Evolutionary conservation across 2,329 filamentous ascomycete genomes (phyloP).

Genomic region (Septoria petroselini): DNA sequence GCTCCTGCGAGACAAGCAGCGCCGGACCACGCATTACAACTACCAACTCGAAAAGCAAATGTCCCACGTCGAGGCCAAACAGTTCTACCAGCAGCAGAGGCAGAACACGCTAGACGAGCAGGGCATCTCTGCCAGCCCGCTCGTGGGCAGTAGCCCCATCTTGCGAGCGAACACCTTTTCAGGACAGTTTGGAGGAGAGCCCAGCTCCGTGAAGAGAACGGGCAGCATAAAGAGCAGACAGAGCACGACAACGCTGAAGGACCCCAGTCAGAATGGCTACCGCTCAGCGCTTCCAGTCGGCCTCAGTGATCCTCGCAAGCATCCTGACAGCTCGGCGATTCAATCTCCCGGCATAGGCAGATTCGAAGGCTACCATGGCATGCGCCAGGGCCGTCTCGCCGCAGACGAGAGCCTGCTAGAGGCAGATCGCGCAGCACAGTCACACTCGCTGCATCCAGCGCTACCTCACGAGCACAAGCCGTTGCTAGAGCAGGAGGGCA

Average conservation of each 20-base stretch:
- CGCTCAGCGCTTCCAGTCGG: conserved; percentile 38
- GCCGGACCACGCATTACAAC: conserved; percentile 85
- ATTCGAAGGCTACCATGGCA: conserved; percentile 29
- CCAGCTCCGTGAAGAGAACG: conserved; percentile 39
- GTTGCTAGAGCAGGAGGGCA: conserved; percentile 53
- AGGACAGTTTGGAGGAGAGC: conserved; percentile 40
- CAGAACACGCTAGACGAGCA: conserved; percentile 52
- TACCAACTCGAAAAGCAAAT: conserved; percentile 90
- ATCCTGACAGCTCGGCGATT: conserved; percentile 31
- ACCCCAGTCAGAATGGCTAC: conserved; percentile 24
- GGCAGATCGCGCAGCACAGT: conserved; percentile 49
- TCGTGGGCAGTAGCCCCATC: conserved; percentile 36
- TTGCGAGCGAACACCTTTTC: conserved; percentile 47
- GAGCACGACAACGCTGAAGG: conserved; percentile 30
- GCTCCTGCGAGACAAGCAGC: conserved; percentile 52
- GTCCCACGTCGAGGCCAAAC: conserved; percentile 89
- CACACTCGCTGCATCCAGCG: conserved; percentile 51
- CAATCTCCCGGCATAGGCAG: conserved; percentile 35
- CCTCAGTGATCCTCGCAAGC: conserved; percentile 36
- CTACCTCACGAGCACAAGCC: conserved; percentile 57
- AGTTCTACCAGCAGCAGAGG: conserved; percentile 91
- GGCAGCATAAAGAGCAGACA: conserved; percentile 45
- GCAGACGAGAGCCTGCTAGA: conserved; percentile 39
- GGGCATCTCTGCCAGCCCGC: conserved; percentile 35
- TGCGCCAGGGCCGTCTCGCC: conserved; percentile 12